Evolutionary conservation across 306 rosid species (phyloP).

Genomic region (Corylus heterophylla): DNA sequence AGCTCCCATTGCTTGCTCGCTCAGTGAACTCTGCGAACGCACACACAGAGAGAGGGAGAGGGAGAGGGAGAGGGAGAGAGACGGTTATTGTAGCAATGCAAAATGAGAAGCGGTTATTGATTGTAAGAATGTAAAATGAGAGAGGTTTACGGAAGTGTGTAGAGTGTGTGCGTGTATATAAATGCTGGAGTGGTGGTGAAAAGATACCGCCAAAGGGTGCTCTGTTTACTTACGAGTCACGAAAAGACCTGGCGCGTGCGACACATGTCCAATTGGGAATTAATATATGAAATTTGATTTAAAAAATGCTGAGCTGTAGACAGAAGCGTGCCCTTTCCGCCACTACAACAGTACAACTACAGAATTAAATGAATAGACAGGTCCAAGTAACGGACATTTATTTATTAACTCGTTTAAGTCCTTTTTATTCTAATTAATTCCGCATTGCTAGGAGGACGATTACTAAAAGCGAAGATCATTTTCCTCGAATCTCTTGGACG

Average conservation of each 20-base stretch:
- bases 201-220: slow-evolving; percentile 37
- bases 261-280: background rate
- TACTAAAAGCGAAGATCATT: background rate
- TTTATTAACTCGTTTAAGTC: background rate
- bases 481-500: no score
- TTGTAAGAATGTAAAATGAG: no score
- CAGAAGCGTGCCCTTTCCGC: background rate
- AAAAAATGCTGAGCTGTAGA: background rate
- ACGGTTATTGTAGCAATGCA: background rate
- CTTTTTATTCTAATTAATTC: background rate
- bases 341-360: no score
- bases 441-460: background rate
- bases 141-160: no score
- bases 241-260: slow-evolving; percentile 10
- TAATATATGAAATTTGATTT: background rate
- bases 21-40: slow-evolving; percentile 11
- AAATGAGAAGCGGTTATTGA: background rate
- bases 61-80: slow-evolving; percentile 21
- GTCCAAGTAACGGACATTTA: no score
- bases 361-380: no score
- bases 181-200: slow-evolving; percentile 22
- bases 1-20: slow-evolving; percentile 39
- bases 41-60: background rate
- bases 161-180: no score
- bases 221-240: background rate